Conservation (phyloP, 441 rosid species). For the Jatropha podagrica region DNA sequence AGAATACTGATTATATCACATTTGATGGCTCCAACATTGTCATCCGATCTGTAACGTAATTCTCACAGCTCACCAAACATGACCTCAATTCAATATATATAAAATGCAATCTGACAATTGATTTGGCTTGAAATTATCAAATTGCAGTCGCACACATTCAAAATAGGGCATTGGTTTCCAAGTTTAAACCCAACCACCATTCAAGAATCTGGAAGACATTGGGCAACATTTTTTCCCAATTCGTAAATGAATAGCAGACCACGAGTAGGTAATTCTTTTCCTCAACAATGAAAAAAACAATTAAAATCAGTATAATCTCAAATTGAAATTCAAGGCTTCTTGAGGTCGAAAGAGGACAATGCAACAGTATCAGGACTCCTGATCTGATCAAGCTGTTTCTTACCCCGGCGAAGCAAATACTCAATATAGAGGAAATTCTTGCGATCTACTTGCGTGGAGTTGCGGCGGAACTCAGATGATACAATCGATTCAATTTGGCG, state of each 20-base stretch:
- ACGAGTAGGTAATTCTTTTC: not conserved
- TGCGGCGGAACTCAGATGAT: slow-evolving; percentile 61
- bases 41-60: too few species aligned
- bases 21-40: too few species aligned
- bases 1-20: too few species aligned
- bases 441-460: slow-evolving; percentile 67
- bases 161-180: not conserved
- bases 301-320: not conserved
- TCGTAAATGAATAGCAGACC: not conserved
- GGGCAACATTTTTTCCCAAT: not conserved
- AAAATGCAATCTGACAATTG: not conserved
- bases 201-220: not conserved
- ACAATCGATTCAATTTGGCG: slow-evolving; percentile 56
- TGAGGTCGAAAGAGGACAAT: slow-evolving; percentile 50
- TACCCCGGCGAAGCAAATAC: slow-evolving; percentile 78
- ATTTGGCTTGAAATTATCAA: not conserved
- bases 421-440: slow-evolving; percentile 79
- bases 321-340: slow-evolving; percentile 15
- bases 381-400: slow-evolving; percentile 83
- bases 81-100: too few species aligned
- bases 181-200: not conserved
- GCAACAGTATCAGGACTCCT: slow-evolving; percentile 56
- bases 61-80: too few species aligned
- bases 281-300: not conserved
- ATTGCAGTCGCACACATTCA: not conserved